phyloP scores from a whole-genome alignment of 495 filamentous ascomycete species.

The Aspergillus bertholletiae region DNA sequence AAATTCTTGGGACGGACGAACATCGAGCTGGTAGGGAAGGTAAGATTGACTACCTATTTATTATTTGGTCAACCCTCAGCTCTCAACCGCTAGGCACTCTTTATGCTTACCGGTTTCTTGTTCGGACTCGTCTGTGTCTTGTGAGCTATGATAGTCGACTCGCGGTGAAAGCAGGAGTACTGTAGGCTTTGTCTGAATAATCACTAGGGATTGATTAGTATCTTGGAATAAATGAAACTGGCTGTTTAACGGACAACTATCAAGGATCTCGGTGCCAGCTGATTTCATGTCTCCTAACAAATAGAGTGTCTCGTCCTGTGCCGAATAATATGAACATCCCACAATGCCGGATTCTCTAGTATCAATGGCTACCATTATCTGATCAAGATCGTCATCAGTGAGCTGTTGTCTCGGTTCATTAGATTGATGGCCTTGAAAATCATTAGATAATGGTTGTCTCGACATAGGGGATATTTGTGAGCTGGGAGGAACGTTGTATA shows the following conservation, averaged over 20 bases:
- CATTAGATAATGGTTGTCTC: slow-evolving; percentile 1
- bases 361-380: slow-evolving; percentile 84
- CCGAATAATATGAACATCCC: slow-evolving; percentile 85
- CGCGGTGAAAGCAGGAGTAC: slow-evolving; percentile 70
- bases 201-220: slow-evolving; percentile 45
- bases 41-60: slow-evolving; percentile 34
- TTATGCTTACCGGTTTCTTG: slow-evolving; percentile 22
- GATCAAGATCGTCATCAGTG: slow-evolving; percentile 57
- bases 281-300: slow-evolving; percentile 78
- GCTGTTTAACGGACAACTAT: slow-evolving; percentile 51
- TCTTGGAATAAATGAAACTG: background rate
- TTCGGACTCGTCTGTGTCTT: slow-evolving; percentile 18
- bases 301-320: slow-evolving; percentile 68
- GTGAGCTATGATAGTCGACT: slow-evolving; percentile 52
- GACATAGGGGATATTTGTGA: slow-evolving; percentile 3
- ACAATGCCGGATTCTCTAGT: slow-evolving; percentile 66
- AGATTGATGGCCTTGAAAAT: background rate
- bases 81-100: background rate
- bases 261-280: slow-evolving; percentile 66
- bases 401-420: background rate
- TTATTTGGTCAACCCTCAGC: background rate
- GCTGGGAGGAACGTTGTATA: background rate
- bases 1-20: slow-evolving; percentile 76
- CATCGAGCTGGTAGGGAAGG: slow-evolving; percentile 68
- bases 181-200: slow-evolving; percentile 75